Base-by-base conservation (phyloP, 768 basidiomycete species). In the Pisolithus sp. region DNA sequence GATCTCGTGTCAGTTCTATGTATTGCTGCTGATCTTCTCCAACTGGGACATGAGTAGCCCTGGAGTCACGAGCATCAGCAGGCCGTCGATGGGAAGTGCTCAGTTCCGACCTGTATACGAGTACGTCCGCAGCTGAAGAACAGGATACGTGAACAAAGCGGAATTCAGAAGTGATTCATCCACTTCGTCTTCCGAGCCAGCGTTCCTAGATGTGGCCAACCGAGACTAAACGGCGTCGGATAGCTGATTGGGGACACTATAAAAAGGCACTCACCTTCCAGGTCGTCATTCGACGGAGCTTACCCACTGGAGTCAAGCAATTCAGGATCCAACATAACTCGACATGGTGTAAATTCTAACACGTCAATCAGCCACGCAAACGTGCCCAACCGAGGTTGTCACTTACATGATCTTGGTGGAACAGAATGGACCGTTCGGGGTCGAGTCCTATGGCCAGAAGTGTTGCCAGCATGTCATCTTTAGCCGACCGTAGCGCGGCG, bases 21-120 rank as follows among this genome's bases (percentile, higher is more conserved):
- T 98, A 94, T 70, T 98, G 95, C 18, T 82, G 81, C 63, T 97
- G 95, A 66, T 98, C 95, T 61, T 97, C 93, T 23, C 95, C 95
- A 5, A 98, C 94, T 0, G 95, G 95, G 1, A 98, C 88, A 64
- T 93, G 89, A 0, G 93, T 95, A 2, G 93, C 81, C 58, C 93
- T 92, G 56, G 1, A 7, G 7, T 9, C 10, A 13, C 34, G 18
- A 21, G 42, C 47, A 52, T 30, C 17, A 12, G 48, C 46, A 6
- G 6, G 7, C 13, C 1, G 18, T 31, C n/a, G n/a, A 39, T 13
- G 15, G 13, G 34, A 34, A 1, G 37, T 18, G 31, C 38, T 23
- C 31, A 53, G 5, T 30, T 46, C 79, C 51, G 57, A 89, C 93
- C 79, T 80, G 65, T 97, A 96, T 0, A 82, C 73, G 7, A 97